phyloP scores from a whole-genome alignment of 441 rosid species.

The Euphorbia corollata region DNA sequence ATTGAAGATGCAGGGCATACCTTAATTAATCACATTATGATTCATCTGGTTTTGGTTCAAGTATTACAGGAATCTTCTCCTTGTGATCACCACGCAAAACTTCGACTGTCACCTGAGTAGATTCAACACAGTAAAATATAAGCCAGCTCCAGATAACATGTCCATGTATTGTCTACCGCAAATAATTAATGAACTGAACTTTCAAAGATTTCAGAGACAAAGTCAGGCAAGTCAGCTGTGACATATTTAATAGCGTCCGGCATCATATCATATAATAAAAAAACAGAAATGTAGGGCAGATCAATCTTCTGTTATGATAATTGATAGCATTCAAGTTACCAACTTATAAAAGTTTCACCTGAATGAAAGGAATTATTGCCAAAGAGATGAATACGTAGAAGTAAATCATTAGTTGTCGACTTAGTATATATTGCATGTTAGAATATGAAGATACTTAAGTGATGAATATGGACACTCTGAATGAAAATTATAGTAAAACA shows the following conservation, averaged over 20 bases:
- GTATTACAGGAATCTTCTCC: slow-evolving; percentile 75
- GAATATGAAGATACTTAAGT: neutral
- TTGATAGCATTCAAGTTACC: too few species aligned
- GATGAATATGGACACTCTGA: neutral
- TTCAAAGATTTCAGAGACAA: too few species aligned
- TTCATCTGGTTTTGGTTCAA: slow-evolving; percentile 81
- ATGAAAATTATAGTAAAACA: neutral
- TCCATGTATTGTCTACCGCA: too few species aligned
- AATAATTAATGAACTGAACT: too few species aligned
- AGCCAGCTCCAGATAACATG: too few species aligned
- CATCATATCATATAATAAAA: too few species aligned
- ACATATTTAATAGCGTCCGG: too few species aligned
- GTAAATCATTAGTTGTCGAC: neutral
- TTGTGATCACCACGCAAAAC: slow-evolving; percentile 88
- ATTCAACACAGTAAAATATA: neutral
- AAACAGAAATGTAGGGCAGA: too few species aligned
- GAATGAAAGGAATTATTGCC: neutral
- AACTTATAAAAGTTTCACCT: too few species aligned
- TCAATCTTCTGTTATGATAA: too few species aligned
- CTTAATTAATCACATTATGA: slow-evolving; percentile 29
- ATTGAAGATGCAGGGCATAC: slow-evolving; percentile 19
- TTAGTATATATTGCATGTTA: neutral
- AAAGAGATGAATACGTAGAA: neutral
- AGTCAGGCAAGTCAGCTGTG: too few species aligned
- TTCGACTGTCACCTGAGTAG: slow-evolving; percentile 65